phyloP scores from a whole-genome alignment of 2,329 filamentous ascomycete species.

The Beauveria brongniartii region DNA sequence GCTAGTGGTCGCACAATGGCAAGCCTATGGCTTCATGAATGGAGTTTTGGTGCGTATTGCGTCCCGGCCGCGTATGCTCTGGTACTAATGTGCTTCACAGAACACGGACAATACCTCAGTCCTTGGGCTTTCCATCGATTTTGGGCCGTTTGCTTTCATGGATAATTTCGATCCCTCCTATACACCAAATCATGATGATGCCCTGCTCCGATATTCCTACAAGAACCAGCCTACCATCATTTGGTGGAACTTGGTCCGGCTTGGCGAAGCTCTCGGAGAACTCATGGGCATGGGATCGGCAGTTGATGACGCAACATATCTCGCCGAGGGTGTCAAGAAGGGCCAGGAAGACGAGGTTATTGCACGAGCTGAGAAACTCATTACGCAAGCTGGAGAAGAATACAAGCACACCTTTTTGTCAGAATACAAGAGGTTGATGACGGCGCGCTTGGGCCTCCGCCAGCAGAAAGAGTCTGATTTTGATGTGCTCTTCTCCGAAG shows the following conservation, averaged over 20 bases:
- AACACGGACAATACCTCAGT: conserved; percentile 98
- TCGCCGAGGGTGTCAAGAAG: conserved; percentile 57
- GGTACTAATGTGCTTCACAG: conserved; percentile 20
- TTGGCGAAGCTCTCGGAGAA: conserved; percentile 85
- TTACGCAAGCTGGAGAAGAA: conserved; percentile 73
- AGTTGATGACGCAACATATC: conserved; percentile 65
- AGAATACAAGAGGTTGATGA: conserved; percentile 88
- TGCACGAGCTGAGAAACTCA: conserved; percentile 73
- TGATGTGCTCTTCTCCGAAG: conserved; percentile 68
- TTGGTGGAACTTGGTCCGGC: conserved; percentile 95
- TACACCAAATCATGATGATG: conserved; percentile 95
- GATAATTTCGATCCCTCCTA: conserved; percentile 93
- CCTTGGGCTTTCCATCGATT: conserved; percentile 83
- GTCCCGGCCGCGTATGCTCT: background rate
- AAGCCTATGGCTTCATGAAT: conserved; percentile 99
- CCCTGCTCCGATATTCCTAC: conserved; percentile 80
- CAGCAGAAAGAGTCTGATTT: conserved; percentile 66
- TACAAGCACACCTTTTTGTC: conserved; percentile 78
- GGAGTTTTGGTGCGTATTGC: conserved; percentile 57
- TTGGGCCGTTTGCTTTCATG: conserved; percentile 94
- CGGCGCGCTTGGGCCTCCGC: conserved; percentile 66
- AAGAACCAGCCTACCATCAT: conserved; percentile 91
- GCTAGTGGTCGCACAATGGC: conserved; percentile 82
- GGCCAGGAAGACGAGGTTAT: conserved; percentile 63
- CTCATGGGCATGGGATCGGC: conserved; percentile 67